Base-by-base conservation (phyloP, 371 early-diverging fungal genomes). In the Mucor circinelloides region DNA sequence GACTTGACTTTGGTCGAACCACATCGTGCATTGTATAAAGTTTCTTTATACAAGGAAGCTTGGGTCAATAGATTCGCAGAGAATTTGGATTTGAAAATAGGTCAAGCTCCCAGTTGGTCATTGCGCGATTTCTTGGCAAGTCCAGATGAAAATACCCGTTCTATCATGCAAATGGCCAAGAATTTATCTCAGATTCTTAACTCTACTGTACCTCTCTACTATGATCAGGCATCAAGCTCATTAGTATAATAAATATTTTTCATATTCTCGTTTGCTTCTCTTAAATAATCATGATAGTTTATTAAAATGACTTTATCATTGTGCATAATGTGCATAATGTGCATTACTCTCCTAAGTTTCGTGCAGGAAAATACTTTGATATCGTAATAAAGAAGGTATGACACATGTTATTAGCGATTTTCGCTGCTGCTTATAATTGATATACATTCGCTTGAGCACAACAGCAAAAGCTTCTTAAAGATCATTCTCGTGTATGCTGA, bases 61-160 rank as follows among this genome's bases (percentile, higher is more conserved):
- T 84, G 84, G 84, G 59, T 69, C 0, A 59, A 81, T 56, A 66
- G 81, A 21, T 74, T 84, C 55, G 65, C 78, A 2, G 70, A 78
- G 21, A 84, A 84, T 21, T 50, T 81, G 17, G 55, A 56, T 8
- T 58, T 84, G 17, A 54, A 63, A 6, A 71, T 81, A 38, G 84
- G 84, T 10, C 78, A 81, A 48, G 76, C 81, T 0, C 84, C 84
- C 0, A n/a, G 27, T 3, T 84, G 84, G 84, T 75, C 72, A 0
- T 15, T 67, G 7, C 31, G 58, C 6, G 74, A 81, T 44, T 84
- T 84, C 56, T 57, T 81, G 27, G 64, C 66, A 0, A 65, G 60
- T 0, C 44, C 63, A 0, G 70, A 66, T 40, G 83, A 83, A 32
- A 72, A 75, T 60, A 66, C 60, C 17, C n/a, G 44, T 0, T 62